phyloP scores from a whole-genome alignment of 1,139 yeast species.

The Scheffersomyces stambukii region DNA sequence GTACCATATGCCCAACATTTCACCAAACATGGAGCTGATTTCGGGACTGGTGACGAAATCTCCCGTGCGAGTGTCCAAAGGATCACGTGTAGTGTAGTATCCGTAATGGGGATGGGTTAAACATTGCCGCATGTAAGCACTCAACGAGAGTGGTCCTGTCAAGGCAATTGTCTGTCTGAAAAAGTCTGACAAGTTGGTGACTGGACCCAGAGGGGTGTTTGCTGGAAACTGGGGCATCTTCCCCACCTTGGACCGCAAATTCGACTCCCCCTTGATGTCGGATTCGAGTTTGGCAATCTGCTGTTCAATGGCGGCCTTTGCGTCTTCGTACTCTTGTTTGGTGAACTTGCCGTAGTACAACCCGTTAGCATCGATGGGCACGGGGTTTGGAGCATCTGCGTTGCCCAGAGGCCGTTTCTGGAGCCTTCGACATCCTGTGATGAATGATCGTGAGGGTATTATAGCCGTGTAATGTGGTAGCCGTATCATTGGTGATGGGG shows the following conservation, averaged over 20 bases:
- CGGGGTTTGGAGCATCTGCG: too few species aligned
- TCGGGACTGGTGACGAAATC: conserved; percentile 88
- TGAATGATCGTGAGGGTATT: too few species aligned
- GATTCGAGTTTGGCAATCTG: conserved; percentile 32
- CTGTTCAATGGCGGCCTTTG: conserved; percentile 29
- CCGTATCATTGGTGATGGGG: too few species aligned
- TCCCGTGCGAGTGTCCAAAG: conserved; percentile 58
- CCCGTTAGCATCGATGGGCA: too few species aligned
- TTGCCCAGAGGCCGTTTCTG: too few species aligned
- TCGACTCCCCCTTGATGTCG: conserved; percentile 37
- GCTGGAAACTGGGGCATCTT: conserved; percentile 36
- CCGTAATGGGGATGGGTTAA: conserved; percentile 76
- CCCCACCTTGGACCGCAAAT: conserved; percentile 34
- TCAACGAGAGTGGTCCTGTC: conserved; percentile 72
- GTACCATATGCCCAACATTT: conserved; percentile 76
- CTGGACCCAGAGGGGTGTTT: conserved; percentile 5
- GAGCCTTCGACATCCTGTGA: too few species aligned
- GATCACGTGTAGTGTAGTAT: conserved; percentile 75
- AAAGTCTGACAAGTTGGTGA: conserved; percentile 35
- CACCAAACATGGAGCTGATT: conserved; percentile 85
- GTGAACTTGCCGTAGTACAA: conserved; percentile 32
- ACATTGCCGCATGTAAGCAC: conserved; percentile 80
- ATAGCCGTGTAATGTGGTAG: too few species aligned
- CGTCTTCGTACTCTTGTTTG: conserved; percentile 38
- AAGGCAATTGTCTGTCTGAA: conserved; percentile 55